phyloP scores from a whole-genome alignment of 2,329 filamentous ascomycete genomes.

The Fusarium sp. region DNA sequence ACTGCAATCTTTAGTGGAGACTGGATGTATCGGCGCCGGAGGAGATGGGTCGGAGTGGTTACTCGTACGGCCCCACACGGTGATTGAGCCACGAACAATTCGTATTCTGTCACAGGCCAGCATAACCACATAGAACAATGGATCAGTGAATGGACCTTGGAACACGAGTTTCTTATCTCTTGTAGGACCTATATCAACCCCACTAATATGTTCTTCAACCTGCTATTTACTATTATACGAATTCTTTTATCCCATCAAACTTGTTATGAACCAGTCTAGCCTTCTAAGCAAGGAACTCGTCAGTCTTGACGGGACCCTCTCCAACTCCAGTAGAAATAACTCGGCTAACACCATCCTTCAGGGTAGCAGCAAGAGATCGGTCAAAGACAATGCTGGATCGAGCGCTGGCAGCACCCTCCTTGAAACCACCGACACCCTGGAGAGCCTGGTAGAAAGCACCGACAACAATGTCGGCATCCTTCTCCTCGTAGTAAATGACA shows the following conservation, averaged over 20 bases:
- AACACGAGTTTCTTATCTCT: background rate
- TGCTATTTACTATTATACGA: conserved; percentile 10
- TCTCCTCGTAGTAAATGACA: conserved; percentile 92
- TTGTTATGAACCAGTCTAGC: conserved; percentile 58
- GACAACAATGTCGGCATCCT: conserved; percentile 78
- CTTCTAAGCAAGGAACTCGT: conserved; percentile 81
- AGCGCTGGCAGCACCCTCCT: conserved; percentile 65
- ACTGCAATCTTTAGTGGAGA: too few relatives aligned
- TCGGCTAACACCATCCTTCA: conserved; percentile 85
- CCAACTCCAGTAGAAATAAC: conserved; percentile 94
- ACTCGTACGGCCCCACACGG: background rate
- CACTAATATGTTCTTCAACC: background rate
- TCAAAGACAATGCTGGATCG: conserved; percentile 70
- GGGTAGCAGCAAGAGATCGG: conserved; percentile 69
- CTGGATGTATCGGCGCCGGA: too few relatives aligned
- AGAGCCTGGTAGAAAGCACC: conserved; percentile 81
- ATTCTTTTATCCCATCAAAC: background rate
- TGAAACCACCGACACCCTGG: conserved; percentile 76
- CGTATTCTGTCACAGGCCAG: background rate
- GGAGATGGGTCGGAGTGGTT: too few relatives aligned
- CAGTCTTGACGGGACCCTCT: conserved; percentile 84
- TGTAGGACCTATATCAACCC: background rate
- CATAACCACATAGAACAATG: background rate
- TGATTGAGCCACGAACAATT: background rate
- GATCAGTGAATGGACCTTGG: background rate